These are phyloP conservation scores for Trichoderma atroviride DNA, from an alignment of 2,329 filamentous ascomycete species.

Conservation along the genomic window DNA sequence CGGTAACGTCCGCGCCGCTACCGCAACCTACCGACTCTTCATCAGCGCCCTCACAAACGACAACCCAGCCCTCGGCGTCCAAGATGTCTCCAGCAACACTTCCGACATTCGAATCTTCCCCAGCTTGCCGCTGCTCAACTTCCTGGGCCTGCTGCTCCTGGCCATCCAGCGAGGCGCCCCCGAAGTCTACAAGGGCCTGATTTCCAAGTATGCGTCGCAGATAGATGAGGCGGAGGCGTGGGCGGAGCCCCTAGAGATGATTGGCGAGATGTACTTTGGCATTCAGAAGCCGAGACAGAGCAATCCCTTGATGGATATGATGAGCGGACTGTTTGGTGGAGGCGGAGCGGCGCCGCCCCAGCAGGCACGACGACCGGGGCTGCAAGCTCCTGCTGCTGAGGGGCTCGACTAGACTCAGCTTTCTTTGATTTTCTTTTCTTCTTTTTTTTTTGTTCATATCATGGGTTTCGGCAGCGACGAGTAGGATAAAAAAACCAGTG, in stretches of 20 bases:
- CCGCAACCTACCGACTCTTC: conserved; percentile 71
- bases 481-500: conserved; percentile 1
- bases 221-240: conserved; percentile 77
- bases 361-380: conserved; percentile 46
- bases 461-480: conserved; percentile 7
- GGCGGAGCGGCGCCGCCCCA: conserved; percentile 54
- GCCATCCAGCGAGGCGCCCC: conserved; percentile 76
- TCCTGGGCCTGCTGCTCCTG: conserved; percentile 81
- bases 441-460: conserved; percentile 4
- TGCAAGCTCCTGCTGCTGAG: conserved; percentile 57
- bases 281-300: conserved; percentile 86
- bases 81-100: conserved; percentile 75
- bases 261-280: conserved; percentile 96
- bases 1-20: conserved; percentile 91
- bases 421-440: background rate
- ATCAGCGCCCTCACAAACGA: conserved; percentile 45
- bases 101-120: conserved; percentile 83
- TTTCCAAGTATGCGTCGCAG: conserved; percentile 76
- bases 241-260: conserved; percentile 79
- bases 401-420: conserved; percentile 56
- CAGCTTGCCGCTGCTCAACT: conserved; percentile 91
- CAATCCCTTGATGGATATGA: conserved; percentile 96
- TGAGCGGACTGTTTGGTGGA: conserved; percentile 90
- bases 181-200: conserved; percentile 82
- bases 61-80: conserved; percentile 63